Evolutionary conservation across 768 basidiomycete genomes (phyloP), one percentile per base, ranked within the genome.

Genomic region (Phlebiopsis gigantea): DNA sequence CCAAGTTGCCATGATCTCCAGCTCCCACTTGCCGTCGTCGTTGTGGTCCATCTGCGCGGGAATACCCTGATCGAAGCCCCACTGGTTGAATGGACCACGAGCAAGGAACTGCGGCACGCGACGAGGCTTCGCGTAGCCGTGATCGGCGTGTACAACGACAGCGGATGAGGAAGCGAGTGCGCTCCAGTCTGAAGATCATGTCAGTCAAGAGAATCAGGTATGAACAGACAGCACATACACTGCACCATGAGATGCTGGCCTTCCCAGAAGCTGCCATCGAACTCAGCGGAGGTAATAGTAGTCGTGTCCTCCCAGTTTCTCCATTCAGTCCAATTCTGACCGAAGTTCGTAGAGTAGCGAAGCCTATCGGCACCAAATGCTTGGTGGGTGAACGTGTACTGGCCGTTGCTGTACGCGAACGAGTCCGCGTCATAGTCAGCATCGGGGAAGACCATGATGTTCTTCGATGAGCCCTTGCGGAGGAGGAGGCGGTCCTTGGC

Each of bases 1-100:
- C 94, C 94, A 97, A 10, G 80, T 74, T 29, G 90, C 81, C 87
- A 93, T 93, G 66, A 96, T 85, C 69, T 93, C 87, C 46, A 94
- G 78, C 60, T 90, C 84, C 92, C 93, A 96, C 49, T 77, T 75
- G 50, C 85, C 80, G 46, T 90, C 79, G 6, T 73, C 70, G 47
- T 78, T 78, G 56, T 83, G 81, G 26, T 70, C 72, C 87, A 96
- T 91, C 60, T 79, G 63, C 41, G 88, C 79, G 0, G 81, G 61
- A 43, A 93, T 80, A 64, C 94, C 94, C 56, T 83, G 75, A 73
- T 97, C 94, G 68, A 84, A 93, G 55, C 94, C 94, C 92, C 93
- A 97, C 31, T 79, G 72, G 65, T 97, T 97, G 80, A 91, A 97
- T 0, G 86, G 84, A 47, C 94, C 94, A 63, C 94, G 87, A 44